These are phyloP conservation scores for Cinchona pubescens DNA, from an alignment of 257 asterid genomes.

Conservation along the genomic window DNA sequence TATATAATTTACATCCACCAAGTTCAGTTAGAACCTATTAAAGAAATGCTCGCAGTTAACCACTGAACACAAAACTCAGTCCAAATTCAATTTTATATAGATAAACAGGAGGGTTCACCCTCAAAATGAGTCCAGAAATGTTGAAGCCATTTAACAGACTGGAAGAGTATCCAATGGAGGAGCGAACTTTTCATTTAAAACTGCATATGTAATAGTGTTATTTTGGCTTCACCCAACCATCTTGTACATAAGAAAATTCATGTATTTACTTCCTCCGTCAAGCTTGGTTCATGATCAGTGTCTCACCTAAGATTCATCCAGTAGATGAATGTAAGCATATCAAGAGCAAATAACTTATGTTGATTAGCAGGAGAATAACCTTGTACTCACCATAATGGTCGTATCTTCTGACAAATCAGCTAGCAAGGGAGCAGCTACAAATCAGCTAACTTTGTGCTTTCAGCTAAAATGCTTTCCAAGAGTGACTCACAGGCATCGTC, in stretches of 20 bases:
- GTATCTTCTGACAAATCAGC: no score
- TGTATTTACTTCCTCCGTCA: neutral
- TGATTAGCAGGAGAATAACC: neutral
- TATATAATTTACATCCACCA: no score
- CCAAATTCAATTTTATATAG: no score
- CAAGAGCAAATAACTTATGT: neutral
- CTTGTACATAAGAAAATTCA: neutral
- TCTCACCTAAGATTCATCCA: neutral
- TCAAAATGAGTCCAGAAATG: neutral
- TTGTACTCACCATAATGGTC: neutral
- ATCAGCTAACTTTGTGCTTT: conserved; percentile 23
- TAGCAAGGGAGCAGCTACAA: conserved; percentile 9
- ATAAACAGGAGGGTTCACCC: neutral
- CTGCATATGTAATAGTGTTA: neutral
- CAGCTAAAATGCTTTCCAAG: conserved; percentile 44
- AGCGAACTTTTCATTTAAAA: neutral
- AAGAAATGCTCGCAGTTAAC: no score
- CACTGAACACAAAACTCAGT: no score
- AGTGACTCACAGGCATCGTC: conserved; percentile 88
- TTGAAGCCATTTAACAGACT: neutral
- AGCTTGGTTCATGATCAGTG: neutral
- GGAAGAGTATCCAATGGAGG: neutral
- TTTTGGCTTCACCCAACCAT: neutral
- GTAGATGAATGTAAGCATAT: neutral
- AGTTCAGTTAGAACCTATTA: no score